phyloP scores from a whole-genome alignment of 768 basidiomycete genomes.

The Lactarius indigo region DNA sequence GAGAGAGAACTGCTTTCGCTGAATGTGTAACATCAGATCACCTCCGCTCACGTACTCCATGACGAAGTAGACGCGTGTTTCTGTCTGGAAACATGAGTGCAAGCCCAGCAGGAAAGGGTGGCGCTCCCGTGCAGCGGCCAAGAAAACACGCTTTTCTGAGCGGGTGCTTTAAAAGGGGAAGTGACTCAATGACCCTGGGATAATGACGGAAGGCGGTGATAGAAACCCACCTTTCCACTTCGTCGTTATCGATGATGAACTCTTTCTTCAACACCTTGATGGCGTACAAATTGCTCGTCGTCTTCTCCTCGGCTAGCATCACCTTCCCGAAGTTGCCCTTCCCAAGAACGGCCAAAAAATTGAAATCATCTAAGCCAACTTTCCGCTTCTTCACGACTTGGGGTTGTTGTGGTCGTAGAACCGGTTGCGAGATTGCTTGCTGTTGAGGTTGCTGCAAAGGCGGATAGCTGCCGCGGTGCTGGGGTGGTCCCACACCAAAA shows the following conservation, averaged over 20 bases:
- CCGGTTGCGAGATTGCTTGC: slow-evolving; percentile 33
- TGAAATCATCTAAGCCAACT: slow-evolving; percentile 97
- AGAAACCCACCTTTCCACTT: slow-evolving; percentile 85
- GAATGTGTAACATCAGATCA: slow-evolving; percentile 99
- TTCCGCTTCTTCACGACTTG: slow-evolving; percentile 58
- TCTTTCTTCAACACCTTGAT: slow-evolving; percentile 99
- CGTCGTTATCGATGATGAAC: slow-evolving; percentile 99
- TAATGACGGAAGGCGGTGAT: neutral
- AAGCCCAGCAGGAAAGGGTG: slow-evolving; percentile 96
- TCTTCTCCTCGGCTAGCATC: slow-evolving; percentile 99
- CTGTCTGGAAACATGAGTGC: slow-evolving; percentile 99
- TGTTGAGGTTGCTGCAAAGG: slow-evolving; percentile 23
- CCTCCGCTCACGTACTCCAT: slow-evolving; percentile 99
- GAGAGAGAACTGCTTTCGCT: slow-evolving; percentile 97
- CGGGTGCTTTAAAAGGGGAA: slow-evolving; percentile 63
- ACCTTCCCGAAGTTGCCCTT: slow-evolving; percentile 99
- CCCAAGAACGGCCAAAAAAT: slow-evolving; percentile 96
- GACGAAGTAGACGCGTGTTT: slow-evolving; percentile 98
- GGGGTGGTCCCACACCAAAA: neutral
- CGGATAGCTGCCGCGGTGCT: slow-evolving; percentile 16
- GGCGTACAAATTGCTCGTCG: slow-evolving; percentile 82
- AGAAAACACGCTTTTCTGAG: slow-evolving; percentile 97
- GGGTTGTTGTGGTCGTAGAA: slow-evolving; percentile 38
- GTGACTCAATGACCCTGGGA: neutral
- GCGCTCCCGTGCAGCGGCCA: slow-evolving; percentile 93